A percentile compares a stretch with the other conserved stretches of the same genome.
These are phyloP conservation scores for Phialophora macrospora DNA, from an alignment of 2,329 filamentous ascomycete species.

Conservation along the genomic window DNA sequence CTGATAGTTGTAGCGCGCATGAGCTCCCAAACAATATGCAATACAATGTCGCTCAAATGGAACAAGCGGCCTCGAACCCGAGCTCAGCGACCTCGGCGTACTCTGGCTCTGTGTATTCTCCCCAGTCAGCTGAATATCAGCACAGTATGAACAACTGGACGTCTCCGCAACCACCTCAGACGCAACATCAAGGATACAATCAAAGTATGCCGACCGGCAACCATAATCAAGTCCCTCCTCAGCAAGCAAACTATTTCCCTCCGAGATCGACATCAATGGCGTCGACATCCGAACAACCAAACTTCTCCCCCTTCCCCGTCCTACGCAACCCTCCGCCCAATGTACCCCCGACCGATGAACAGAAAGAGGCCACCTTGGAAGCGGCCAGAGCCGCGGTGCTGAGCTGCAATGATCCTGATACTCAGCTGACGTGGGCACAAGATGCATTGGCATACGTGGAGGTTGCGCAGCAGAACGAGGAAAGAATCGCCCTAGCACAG, in stretches of 20 bases:
- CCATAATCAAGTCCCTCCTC: constrained; percentile 25
- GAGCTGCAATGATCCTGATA: constrained; percentile 90
- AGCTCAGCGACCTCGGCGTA: constrained; percentile 30
- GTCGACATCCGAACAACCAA: constrained; percentile 63
- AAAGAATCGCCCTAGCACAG: constrained; percentile 65
- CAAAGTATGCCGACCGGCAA: constrained; percentile 16
- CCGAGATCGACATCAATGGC: constrained; percentile 58
- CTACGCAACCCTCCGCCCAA: constrained; percentile 78
- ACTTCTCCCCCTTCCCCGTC: constrained; percentile 90
- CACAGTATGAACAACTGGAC: constrained; percentile 18
- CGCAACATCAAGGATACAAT: constrained; percentile 46
- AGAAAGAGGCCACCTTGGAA: constrained; percentile 88
- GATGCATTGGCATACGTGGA: constrained; percentile 90
- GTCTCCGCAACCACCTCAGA: constrained; percentile 34
- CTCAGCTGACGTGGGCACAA: constrained; percentile 96
- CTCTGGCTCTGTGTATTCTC: constrained; percentile 32
- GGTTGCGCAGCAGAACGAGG: constrained; percentile 75
- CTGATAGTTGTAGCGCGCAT: constrained; percentile 81
- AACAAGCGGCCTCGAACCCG: constrained; percentile 56
- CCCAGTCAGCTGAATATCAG: constrained; percentile 29
- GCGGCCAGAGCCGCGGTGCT: constrained; percentile 81
- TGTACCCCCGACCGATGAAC: constrained; percentile 90
- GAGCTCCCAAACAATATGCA: constrained; percentile 84
- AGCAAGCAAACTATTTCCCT: constrained; percentile 50
- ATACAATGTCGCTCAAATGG: constrained; percentile 87